A percentile compares a stretch with the other conserved stretches of the same genome.
phyloP scores from a whole-genome alignment of 2,329 filamentous ascomycete species.

The Penicillium oxalicum region DNA sequence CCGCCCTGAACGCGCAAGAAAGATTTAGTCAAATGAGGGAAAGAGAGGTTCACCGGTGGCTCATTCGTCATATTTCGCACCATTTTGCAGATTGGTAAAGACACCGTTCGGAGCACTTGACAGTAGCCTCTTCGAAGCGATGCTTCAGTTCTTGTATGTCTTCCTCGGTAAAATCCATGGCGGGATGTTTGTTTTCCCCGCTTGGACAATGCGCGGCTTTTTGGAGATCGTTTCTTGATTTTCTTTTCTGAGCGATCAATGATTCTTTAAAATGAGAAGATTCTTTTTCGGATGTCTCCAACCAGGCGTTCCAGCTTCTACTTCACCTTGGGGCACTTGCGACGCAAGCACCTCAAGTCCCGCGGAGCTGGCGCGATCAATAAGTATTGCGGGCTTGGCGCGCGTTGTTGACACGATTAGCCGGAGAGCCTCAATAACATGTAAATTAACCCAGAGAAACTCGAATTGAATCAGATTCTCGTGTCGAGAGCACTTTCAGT shows the following conservation, averaged over 20 bases:
- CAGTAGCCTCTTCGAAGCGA: conserved; percentile 74
- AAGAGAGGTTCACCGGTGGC: not conserved
- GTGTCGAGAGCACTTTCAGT: too few relatives aligned
- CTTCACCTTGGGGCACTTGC: too few relatives aligned
- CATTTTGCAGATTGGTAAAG: conserved; percentile 96
- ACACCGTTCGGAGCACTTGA: conserved; percentile 89
- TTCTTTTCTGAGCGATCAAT: not conserved
- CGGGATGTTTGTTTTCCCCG: not conserved
- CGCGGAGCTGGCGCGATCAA: conserved; percentile 4
- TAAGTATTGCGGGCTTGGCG: conserved; percentile 5
- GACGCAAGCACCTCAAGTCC: not conserved
- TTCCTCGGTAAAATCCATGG: conserved; percentile 36
- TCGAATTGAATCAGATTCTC: too few relatives aligned
- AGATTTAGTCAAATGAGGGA: conserved; percentile 9
- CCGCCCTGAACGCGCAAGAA: conserved; percentile 60
- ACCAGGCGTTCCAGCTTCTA: too few relatives aligned
- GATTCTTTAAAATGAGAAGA: not conserved
- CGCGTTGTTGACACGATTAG: conserved; percentile 7
- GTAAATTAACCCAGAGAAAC: too few relatives aligned
- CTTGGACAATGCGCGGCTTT: too few relatives aligned
- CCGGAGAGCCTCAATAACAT: not conserved
- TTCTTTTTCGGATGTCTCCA: too few relatives aligned
- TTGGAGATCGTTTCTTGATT: too few relatives aligned
- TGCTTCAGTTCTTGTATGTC: conserved; percentile 56
- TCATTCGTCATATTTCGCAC: conserved; percentile 41